Base-by-base conservation (phyloP, 441 rosid species). In the Breynia disticha region DNA sequence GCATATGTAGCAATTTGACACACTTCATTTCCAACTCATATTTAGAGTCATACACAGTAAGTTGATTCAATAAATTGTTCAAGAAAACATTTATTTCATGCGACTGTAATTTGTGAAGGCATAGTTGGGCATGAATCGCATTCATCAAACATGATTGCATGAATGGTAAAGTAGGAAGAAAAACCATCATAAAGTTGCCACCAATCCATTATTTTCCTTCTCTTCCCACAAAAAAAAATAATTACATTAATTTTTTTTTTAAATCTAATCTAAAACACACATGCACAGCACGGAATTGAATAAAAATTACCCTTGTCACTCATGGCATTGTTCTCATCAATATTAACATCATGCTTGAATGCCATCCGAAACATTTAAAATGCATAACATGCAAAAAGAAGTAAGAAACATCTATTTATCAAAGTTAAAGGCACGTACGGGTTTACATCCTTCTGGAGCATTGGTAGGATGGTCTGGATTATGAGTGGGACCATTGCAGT, bases 391-490 rank as follows among this genome's bases (percentile, higher is more conserved):
- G 22, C 19, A 45, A 56, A 44, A 18, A 50, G 19, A 57, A 54
- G 46, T 52, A 19, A 48, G 42, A 51, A 32, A 51, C 55, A 46
- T 12, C 21, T 16, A 48, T 10, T 57, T 24, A 49, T 53, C 18
- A 51, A 47, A 44, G 54, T 48, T 50, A 50, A 28, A 37, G 42
- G 71, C 48, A 73, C 95, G 41, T 77, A 91, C 96, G 68, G 79
- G 38, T 81, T 84, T 57, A 76, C 73, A 75, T 74, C 73, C 69
- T 74, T 83, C 60, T 71, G 85, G 67, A 91, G 76, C 94, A 87
- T 86, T 50, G 95, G 98, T 76, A 81, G 64, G 59, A 91, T 74
- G 54, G 87, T 80, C 69, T 87, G 96, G 76, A 87, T 76, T 44
- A 87, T 70, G 54, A 91, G 80, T 22, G 96, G 95, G 73, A 82